Percentiles rank a stretch among this genome's conserved stretches.
phyloP scores from a whole-genome alignment of 805 yeast genomes.

The Wickerhamiella sergipiensis region DNA sequence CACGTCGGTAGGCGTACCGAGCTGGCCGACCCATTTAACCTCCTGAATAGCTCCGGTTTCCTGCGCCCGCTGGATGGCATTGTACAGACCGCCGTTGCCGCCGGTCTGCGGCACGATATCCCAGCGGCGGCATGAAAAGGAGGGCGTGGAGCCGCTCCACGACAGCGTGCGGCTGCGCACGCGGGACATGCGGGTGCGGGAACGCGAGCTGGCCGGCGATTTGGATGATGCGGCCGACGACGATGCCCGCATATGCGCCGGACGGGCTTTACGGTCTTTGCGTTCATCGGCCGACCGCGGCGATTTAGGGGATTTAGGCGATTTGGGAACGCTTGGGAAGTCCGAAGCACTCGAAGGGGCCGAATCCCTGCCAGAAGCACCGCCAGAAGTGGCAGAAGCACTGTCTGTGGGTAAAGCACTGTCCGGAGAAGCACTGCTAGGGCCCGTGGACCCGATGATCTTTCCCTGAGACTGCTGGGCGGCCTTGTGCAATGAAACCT shows the following conservation, averaged over 20 bases:
- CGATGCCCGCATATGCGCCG: not conserved
- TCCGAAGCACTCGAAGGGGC: no score
- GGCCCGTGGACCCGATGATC: not conserved
- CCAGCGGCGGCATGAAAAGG: conserved; percentile 39
- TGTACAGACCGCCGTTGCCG: conserved; percentile 81
- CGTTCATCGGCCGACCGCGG: not conserved
- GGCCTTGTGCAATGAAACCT: not conserved
- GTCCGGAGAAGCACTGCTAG: no score
- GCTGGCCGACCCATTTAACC: conserved; percentile 74
- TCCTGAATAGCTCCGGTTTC: conserved; percentile 24
- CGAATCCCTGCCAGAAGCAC: no score
- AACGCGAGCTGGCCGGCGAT: conserved; percentile 2
- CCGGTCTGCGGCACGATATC: conserved; percentile 48
- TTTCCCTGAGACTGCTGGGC: not conserved
- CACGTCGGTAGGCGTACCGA: conserved; percentile 82
- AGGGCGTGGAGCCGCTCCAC: conserved; percentile 1
- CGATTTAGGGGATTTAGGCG: no score
- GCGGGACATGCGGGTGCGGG: not conserved
- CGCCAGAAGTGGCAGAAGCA: no score
- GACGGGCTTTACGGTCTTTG: not conserved
- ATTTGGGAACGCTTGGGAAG: no score
- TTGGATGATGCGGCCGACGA: not conserved
- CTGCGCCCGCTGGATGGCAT: conserved; percentile 58
- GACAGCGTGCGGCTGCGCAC: not conserved
- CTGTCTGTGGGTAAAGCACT: no score